Evolutionary conservation across 1,139 yeast genomes (phyloP).

Genomic region (Candida albicans): DNA sequence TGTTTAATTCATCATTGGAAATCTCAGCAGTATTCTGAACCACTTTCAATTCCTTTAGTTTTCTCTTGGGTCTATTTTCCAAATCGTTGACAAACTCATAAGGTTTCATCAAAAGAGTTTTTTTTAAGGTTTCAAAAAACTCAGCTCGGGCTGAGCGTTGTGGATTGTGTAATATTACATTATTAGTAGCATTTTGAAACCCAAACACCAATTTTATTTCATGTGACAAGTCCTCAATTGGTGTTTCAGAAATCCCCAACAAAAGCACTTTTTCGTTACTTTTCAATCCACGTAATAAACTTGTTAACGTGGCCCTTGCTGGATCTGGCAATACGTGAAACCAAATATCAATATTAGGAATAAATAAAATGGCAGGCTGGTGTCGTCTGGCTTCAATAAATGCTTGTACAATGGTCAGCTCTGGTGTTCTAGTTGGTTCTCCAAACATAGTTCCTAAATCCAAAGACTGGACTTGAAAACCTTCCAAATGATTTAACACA

Average conservation of each 20-base stretch:
- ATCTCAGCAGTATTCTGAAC: conserved; percentile 15
- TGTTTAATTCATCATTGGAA: conserved; percentile 18
- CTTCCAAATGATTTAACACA: conserved; percentile 78
- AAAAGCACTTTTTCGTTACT: conserved; percentile 75
- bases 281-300: conserved; percentile 65
- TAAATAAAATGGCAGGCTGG: conserved; percentile 80
- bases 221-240: conserved; percentile 30
- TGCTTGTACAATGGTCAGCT: conserved; percentile 79
- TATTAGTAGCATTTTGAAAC: conserved; percentile 41
- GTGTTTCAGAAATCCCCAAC: conserved; percentile 69
- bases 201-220: conserved; percentile 56
- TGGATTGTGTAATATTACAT: conserved; percentile 44
- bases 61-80: conserved; percentile 51
- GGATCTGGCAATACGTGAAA: conserved; percentile 62
- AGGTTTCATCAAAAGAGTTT: conserved; percentile 68
- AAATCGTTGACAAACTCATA: conserved; percentile 54
- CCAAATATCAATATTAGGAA: conserved; percentile 87
- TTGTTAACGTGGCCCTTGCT: conserved; percentile 70
- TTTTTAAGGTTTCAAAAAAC: conserved; percentile 58
- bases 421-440: conserved; percentile 82
- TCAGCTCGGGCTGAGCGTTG: conserved; percentile 42
- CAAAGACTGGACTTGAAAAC: conserved; percentile 82
- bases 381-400: conserved; percentile 89
- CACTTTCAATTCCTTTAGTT: conserved; percentile 37
- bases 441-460: conserved; percentile 79